These are phyloP conservation scores for Alternaria atra DNA, from an alignment of 2,329 filamentous ascomycete genomes.

Conservation along the genomic window DNA sequence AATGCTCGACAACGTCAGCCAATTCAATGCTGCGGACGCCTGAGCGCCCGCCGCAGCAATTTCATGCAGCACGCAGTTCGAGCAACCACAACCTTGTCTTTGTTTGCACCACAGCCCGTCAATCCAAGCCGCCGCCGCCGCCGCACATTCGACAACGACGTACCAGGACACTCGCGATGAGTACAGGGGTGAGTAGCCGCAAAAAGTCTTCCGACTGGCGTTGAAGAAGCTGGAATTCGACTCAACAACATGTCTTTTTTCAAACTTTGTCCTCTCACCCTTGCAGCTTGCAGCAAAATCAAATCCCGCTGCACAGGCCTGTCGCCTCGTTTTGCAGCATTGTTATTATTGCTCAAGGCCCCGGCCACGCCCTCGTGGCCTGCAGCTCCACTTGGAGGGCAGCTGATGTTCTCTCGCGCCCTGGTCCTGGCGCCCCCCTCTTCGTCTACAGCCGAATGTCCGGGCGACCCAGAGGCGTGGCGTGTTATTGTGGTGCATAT, in stretches of 20 bases:
- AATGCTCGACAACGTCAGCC: slow-evolving; percentile 10
- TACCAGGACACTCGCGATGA: slow-evolving; percentile 1
- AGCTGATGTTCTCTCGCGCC: slow-evolving; percentile 34
- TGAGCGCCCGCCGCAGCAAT: slow-evolving; percentile 24
- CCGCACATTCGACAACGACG: slow-evolving; percentile 6
- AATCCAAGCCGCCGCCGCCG: slow-evolving; percentile 24
- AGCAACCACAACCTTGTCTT: slow-evolving; percentile 34
- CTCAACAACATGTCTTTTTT: slow-evolving; percentile 5
- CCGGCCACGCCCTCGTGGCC: slow-evolving; percentile 26
- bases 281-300: neutral
- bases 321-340: slow-evolving; percentile 27
- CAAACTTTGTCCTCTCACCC: neutral
- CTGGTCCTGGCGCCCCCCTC: slow-evolving; percentile 24
- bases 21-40: slow-evolving; percentile 27
- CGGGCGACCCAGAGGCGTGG: slow-evolving; percentile 17
- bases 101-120: slow-evolving; percentile 43
- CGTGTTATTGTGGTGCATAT: slow-evolving; percentile 11
- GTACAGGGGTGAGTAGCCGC: slow-evolving; percentile 7
- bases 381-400: slow-evolving; percentile 25
- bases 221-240: neutral
- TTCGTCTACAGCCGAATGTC: slow-evolving; percentile 20
- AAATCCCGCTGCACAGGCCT: neutral
- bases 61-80: slow-evolving; percentile 28
- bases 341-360: slow-evolving; percentile 32
- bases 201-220: slow-evolving; percentile 8